Evolutionary conservation across 257 asterid species (phyloP), one percentile per base, ranked within the genome.

Genomic region (Linaria vulgaris): DNA sequence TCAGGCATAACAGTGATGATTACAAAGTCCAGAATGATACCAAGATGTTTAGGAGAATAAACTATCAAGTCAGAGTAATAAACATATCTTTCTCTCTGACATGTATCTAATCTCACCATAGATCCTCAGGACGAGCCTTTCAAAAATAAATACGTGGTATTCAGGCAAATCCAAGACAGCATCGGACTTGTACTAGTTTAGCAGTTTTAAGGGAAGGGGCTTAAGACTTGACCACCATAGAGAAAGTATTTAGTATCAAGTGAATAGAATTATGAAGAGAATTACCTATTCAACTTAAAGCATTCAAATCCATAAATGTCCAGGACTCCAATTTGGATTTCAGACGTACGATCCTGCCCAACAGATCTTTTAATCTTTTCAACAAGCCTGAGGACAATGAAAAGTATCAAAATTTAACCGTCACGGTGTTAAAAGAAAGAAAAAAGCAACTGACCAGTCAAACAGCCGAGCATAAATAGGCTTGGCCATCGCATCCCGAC

Each of bases 251-350:
- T n/a, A n/a, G n/a, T n/a, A n/a, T n/a, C n/a, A 31, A 54, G 67
- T 11, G 46, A 37, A 23, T 22, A 22, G 65, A 47, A 37, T 56
- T 34, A 9, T 21, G 53, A 68, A 60, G 68, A 41, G 41, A 46
- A 43, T 60, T 56, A 87, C 99, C 99, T 94, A 81, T 94, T 94
- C 59, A 72, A 74, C 79, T 79, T 90, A 73, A 94, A 94, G 85
- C 97, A 87, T 71, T 94, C 99, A 81, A 94, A 94, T 66, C 99
- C 99, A 79, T 94, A 94, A 38, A 94, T 94, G 76, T 94, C 99
- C 76, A 94, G 74, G 61, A 94, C 99, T 63, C 99, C 99, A 72
- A 94, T 85, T 72, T 84, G 95, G 25, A 87, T 78, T 85, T 69
- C 85, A 38, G 99, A 94, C 70, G 90, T 80, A 41, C 57, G 84